Conservation (phyloP, 805 yeast genomes). For the Metschnikowia colocasiae region DNA sequence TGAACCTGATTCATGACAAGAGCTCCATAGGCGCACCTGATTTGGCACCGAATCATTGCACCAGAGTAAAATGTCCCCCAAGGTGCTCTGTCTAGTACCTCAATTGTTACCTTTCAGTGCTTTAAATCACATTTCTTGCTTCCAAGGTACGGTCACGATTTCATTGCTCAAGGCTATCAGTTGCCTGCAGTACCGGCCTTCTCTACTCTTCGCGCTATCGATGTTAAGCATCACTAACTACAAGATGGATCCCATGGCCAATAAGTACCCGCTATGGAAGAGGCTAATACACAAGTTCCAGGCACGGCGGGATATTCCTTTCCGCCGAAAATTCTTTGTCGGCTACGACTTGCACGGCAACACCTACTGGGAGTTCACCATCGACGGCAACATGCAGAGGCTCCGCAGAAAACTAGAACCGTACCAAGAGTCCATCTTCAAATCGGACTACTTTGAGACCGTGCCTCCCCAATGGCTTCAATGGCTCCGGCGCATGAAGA, state of each 20-base stretch:
- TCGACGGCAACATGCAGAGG: conserved; percentile 49
- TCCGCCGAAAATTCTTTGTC: conserved; percentile 63
- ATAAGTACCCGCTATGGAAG: conserved; percentile 48
- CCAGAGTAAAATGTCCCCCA: too few species aligned
- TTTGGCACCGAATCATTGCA: too few species aligned
- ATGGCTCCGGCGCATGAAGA: conserved; percentile 70
- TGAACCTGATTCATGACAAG: too few species aligned
- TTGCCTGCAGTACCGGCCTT: background rate
- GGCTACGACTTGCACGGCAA: conserved; percentile 83
- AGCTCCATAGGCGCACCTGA: too few species aligned
- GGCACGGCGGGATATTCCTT: conserved; percentile 61
- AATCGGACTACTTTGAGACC: conserved; percentile 56
- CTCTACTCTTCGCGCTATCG: conserved; percentile 1
- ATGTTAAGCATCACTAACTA: background rate
- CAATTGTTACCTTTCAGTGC: too few species aligned
- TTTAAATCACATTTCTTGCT: too few species aligned
- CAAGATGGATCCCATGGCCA: conserved; percentile 47
- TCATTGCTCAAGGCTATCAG: background rate
- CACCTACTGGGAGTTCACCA: conserved; percentile 77
- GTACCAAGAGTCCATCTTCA: conserved; percentile 40
- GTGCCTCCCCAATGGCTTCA: conserved; percentile 75
- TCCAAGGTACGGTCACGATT: too few species aligned
- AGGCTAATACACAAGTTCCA: conserved; percentile 54
- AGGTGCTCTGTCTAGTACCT: too few species aligned
- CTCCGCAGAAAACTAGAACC: conserved; percentile 67